Evolutionary conservation across 441 rosid genomes (phyloP).

Genomic region (Geranium incanum): DNA sequence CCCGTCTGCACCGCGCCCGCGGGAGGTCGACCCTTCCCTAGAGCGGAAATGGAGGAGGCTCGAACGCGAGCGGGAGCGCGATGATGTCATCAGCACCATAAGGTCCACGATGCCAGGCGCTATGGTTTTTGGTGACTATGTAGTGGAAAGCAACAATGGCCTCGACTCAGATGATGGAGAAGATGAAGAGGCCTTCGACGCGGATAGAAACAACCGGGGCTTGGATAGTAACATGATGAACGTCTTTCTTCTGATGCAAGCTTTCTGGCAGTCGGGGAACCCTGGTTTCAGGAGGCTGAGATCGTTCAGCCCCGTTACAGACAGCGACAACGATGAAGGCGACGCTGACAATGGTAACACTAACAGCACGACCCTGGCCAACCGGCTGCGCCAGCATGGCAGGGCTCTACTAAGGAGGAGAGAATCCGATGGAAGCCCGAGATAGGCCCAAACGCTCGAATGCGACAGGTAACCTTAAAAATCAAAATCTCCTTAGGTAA

Average conservation of each 20-base stretch:
- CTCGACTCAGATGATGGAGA: not conserved
- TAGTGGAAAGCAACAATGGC: conserved; percentile 36
- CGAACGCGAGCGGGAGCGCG: conserved; percentile 62
- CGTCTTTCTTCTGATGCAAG: conserved; percentile 56
- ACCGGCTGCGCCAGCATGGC: conserved; percentile 57
- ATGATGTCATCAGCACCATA: conserved; percentile 74
- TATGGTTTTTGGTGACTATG: conserved; percentile 80
- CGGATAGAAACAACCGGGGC: conserved; percentile 15
- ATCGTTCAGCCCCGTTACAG: conserved; percentile 10
- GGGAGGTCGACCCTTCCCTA: conserved; percentile 58
- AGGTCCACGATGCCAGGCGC: conserved; percentile 86
- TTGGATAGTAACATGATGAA: conserved; percentile 51
- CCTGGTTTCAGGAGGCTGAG: conserved; percentile 33
- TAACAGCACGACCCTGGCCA: conserved; percentile 44
- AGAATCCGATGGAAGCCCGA: conserved; percentile 37
- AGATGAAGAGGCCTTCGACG: conserved; percentile 8
- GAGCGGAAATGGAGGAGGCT: conserved; percentile 86
- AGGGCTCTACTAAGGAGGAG: conserved; percentile 52
- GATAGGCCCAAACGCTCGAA: conserved; percentile 17
- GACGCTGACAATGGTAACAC: conserved; percentile 13
- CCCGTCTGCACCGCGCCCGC: conserved; percentile 61
- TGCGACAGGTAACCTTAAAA: conserved; percentile 24
- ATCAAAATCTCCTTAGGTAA: conserved; percentile 12
- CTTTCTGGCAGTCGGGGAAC: conserved; percentile 53
- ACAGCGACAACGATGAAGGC: conserved; percentile 14